Conservation (phyloP, 306 rosid species). For the Acacia acuminata region DNA sequence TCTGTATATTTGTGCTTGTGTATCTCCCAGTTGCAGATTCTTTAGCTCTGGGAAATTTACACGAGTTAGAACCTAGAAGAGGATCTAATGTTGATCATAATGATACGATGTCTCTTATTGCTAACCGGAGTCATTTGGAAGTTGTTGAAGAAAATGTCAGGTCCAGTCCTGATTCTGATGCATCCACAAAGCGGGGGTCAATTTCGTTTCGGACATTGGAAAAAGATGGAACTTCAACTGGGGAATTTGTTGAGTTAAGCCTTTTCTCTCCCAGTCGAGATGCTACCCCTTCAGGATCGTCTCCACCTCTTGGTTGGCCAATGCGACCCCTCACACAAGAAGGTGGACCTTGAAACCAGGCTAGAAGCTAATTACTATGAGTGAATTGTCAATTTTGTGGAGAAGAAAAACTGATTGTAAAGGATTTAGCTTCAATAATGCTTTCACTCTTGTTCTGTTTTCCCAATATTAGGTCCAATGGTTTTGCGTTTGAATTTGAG, state of each 20-base stretch:
- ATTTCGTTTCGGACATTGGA: conserved; percentile 79
- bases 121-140: conserved; percentile 67
- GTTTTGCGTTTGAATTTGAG: conserved; percentile 30
- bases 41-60: conserved; percentile 81
- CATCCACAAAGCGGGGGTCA: conserved; percentile 79
- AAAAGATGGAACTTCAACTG: conserved; percentile 67
- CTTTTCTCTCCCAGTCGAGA: conserved; percentile 87
- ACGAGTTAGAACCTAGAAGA: conserved; percentile 76
- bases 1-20: conserved; percentile 89
- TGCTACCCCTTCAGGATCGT: conserved; percentile 75
- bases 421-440: conserved; percentile 69
- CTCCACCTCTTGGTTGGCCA: conserved; percentile 90
- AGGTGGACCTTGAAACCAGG: conserved; percentile 43
- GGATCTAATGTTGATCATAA: conserved; percentile 55
- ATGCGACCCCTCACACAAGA: conserved; percentile 58
- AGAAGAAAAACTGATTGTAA: conserved; percentile 63
- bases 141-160: conserved; percentile 56
- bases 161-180: conserved; percentile 71
- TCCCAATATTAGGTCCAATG: conserved; percentile 39
- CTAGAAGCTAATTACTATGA: conserved; percentile 33
- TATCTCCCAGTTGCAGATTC: conserved; percentile 94
- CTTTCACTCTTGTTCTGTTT: conserved; percentile 46
- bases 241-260: conserved; percentile 85
- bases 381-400: conserved; percentile 68
- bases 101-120: conserved; percentile 77